These are phyloP conservation scores for Dictyostelium intermedium DNA, from an alignment of 78 protist species.

Conservation along the genomic window DNA sequence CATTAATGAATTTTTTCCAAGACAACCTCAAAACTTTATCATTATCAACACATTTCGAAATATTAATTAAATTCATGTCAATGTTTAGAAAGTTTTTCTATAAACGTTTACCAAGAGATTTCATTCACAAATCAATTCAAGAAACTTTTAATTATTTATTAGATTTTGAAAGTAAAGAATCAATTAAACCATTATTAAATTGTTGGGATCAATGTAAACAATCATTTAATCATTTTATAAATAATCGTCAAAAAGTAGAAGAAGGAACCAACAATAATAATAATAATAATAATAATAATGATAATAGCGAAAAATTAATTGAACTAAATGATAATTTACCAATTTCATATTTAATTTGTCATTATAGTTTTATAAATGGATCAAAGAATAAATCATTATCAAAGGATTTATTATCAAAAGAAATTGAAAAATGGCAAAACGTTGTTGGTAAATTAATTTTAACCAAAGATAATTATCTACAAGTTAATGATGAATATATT, in stretches of 20 bases:
- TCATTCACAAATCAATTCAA: constrained; percentile 6
- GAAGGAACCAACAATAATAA: neutral
- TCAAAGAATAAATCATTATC: neutral
- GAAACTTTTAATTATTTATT: constrained; percentile 10
- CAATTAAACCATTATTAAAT: neutral
- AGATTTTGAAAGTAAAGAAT: constrained; percentile 29
- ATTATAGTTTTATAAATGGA: neutral
- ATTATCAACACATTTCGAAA: constrained; percentile 12
- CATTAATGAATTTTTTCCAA: neutral
- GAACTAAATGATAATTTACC: neutral
- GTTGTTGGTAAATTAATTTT: neutral
- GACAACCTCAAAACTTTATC: neutral
- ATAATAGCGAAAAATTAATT: neutral
- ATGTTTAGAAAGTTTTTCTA: constrained; percentile 16
- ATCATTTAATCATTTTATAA: neutral
- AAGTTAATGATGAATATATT: neutral
- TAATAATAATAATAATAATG: neutral
- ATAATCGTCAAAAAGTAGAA: no score
- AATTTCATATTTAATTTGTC: constrained; percentile 3
- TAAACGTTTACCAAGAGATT: constrained; percentile 27
- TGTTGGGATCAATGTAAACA: constrained; percentile 11
- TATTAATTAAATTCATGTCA: constrained; percentile 1
- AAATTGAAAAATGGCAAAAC: constrained; percentile 6
- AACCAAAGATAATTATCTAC: neutral
- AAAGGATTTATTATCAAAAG: neutral